Percentiles rank a stretch among this genome's conserved stretches.
These are phyloP conservation scores for Yamadazyma sp. DNA, from an alignment of 1,139 yeast genomes.

Conservation along the genomic window DNA sequence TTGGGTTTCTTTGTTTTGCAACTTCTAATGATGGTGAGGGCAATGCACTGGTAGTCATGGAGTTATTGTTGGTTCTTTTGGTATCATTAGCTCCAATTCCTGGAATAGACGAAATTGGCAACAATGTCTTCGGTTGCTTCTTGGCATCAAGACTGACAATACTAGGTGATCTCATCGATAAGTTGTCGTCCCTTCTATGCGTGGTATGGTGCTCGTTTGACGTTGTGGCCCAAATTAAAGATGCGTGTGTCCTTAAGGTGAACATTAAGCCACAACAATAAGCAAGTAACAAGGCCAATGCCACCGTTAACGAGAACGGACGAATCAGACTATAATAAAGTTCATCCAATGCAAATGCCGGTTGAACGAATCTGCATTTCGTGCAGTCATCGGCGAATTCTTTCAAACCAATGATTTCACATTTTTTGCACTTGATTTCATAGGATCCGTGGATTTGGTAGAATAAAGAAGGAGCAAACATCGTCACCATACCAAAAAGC, in stretches of 20 bases:
- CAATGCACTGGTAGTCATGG: constrained; percentile 12
- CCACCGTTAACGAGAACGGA: constrained; percentile 84
- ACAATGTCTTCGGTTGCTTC: constrained; percentile 3
- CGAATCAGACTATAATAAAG: constrained; percentile 65
- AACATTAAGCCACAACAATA: constrained; percentile 91
- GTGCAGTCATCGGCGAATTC: constrained; percentile 47
- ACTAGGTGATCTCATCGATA: constrained; percentile 18
- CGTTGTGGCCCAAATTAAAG: constrained; percentile 84
- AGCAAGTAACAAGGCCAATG: constrained; percentile 75
- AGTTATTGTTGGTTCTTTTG: neutral
- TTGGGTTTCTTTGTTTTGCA: constrained; percentile 17
- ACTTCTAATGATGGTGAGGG: constrained; percentile 25
- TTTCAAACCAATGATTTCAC: constrained; percentile 20
- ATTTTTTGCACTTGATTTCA: constrained; percentile 66
- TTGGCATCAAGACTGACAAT: constrained; percentile 30
- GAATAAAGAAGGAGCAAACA: constrained; percentile 90
- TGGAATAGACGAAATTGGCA: constrained; percentile 9
- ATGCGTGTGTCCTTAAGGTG: constrained; percentile 94
- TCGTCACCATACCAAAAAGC: constrained; percentile 83
- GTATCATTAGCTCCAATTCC: neutral
- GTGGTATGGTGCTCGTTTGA: constrained; percentile 27
- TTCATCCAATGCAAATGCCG: constrained; percentile 63
- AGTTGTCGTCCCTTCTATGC: constrained; percentile 12
- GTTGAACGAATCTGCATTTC: constrained; percentile 78
- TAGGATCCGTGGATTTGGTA: constrained; percentile 90